Evolutionary conservation across 2,329 filamentous ascomycete genomes (phyloP), one percentile per base, ranked within the genome.

Genomic region (Alternaria solani): DNA sequence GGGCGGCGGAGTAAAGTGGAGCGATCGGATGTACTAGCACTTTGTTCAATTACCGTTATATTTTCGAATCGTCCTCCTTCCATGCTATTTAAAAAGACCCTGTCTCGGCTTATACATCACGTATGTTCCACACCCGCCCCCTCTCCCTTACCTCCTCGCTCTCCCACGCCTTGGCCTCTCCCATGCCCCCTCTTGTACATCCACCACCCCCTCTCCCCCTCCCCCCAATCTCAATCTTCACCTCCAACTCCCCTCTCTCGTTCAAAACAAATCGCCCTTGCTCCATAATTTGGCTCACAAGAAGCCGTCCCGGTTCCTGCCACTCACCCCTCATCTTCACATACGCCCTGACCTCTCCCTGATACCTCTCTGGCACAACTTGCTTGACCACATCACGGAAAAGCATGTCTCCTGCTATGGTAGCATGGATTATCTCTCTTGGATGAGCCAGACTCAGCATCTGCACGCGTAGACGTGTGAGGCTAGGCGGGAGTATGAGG

Each of bases 301-400:
- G 46, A 23, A 26, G 16, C 25, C 14, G 25, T 20, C 47, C 51
- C 8, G 44, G 26, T 47, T 67, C 62, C 47, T 51, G 36, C 66
- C 64, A 68, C 44, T 51, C 56, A 3, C 66, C 66, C 39, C 53
- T 46, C 32, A 51, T 14, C 52, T 54, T 60, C 3, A 67, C 63
- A 11, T 39, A 47, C 20, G 46, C 57, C 7, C 36, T 38, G 11
- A 51, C 47, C 5, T 59, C 57, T 0, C 14, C 55, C 14, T 9
- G 9, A 14, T 56, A n/a, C 16, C 16, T 34, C 14, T 34, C 25
- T 5, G 59, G 28, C 9, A 68, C 16, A 11, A 69, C 1, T 26
- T 68, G 65, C 20, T 34, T 52, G 0, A 68, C 30, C 2, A 65
- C 55, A 18, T 68, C 64, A 16, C 61, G 56, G 14, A 68, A 43